Base-by-base conservation (phyloP, 1,139 yeast genomes). In the Debaryomycetaceae sp. region DNA sequence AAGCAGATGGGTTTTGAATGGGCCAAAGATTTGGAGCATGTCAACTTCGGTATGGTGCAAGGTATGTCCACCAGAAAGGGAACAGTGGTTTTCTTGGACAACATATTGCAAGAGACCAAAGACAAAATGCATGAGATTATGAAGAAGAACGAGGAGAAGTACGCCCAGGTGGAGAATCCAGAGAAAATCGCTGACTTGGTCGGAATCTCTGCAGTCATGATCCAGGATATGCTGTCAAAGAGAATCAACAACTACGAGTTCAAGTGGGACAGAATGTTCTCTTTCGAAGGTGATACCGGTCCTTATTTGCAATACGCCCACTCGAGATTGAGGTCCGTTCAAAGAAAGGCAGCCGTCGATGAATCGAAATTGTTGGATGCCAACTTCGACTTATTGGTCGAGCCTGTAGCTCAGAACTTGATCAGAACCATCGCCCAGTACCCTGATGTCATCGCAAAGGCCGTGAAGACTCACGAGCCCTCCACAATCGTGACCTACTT, bases 11-110 rank as follows among this genome's bases (percentile, higher is more conserved):
- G 90, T 37, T 83, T 78, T 63, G 86, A 82, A 49, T 95, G 97
- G 97, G 91, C 97, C 40, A 73, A 80, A 54, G 77, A 76, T 47
- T 74, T 93, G 59, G 78, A 77, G 56, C 98, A 90, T 66, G 81
- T 95, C 58, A 93, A 87, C 71, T 95, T 90, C 59, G 99, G 99
- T 68, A 86, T 95, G 95, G 99, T 95, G 45, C 87, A 83, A 63
- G 99, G 99, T 58, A 95, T 95, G 99, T 87, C 96, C 34, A 93
- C 99, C 49, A 85, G 99, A 76, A 88, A 85, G 71, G 99, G 99
- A 56, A 95, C 97, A 37, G 99, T 95, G 52, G 99, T 95, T 11
- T 95, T 95, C 78, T 79, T 95, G 62, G 97, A 93, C 68, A 87
- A 83, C 62, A 95, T 95, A 56, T 76, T 95, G 58, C 95, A 93